phyloP scores from a whole-genome alignment of 2,329 filamentous ascomycete species.

The Aspergillus sp. region DNA sequence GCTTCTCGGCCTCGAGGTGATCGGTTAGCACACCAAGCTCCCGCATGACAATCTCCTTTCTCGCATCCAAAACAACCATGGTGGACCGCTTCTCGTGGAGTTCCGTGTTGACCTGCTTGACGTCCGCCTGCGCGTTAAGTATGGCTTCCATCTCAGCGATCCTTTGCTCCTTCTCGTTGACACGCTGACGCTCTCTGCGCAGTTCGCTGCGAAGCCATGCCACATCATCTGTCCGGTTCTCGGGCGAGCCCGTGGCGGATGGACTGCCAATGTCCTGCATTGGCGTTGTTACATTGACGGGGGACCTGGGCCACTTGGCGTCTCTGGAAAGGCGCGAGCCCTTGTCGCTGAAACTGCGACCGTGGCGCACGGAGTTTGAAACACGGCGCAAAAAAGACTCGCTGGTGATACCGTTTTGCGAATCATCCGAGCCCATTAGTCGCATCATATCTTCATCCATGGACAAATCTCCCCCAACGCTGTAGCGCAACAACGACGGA shows the following conservation, averaged over 20 bases:
- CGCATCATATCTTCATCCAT: slow-evolving; percentile 95
- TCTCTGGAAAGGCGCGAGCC: slow-evolving; percentile 56
- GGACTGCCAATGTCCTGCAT: slow-evolving; percentile 68
- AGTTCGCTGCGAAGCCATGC: slow-evolving; percentile 66
- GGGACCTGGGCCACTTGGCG: slow-evolving; percentile 66
- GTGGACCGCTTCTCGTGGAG: slow-evolving; percentile 91
- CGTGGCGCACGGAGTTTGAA: slow-evolving; percentile 90
- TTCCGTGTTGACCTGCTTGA: slow-evolving; percentile 78
- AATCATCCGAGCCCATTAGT: slow-evolving; percentile 72
- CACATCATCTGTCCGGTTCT: slow-evolving; percentile 53
- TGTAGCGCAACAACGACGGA: slow-evolving; percentile 67
- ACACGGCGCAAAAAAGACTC: slow-evolving; percentile 81
- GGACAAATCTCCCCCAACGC: slow-evolving; percentile 78
- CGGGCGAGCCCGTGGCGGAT: slow-evolving; percentile 53
- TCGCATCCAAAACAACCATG: slow-evolving; percentile 87
- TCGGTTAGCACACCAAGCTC: slow-evolving; percentile 86
- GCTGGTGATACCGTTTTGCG: slow-evolving; percentile 43
- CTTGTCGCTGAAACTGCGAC: slow-evolving; percentile 75
- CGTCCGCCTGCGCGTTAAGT: slow-evolving; percentile 56
- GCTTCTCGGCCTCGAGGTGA: slow-evolving; percentile 81
- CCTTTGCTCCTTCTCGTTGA: slow-evolving; percentile 78
- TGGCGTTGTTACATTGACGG: slow-evolving; percentile 48
- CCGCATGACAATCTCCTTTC: slow-evolving; percentile 91
- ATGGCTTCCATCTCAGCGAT: slow-evolving; percentile 70
- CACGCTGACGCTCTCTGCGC: slow-evolving; percentile 75